These are phyloP conservation scores for Rutstroemia sydowiana DNA, from an alignment of 2,329 filamentous ascomycete genomes.

Conservation along the genomic window DNA sequence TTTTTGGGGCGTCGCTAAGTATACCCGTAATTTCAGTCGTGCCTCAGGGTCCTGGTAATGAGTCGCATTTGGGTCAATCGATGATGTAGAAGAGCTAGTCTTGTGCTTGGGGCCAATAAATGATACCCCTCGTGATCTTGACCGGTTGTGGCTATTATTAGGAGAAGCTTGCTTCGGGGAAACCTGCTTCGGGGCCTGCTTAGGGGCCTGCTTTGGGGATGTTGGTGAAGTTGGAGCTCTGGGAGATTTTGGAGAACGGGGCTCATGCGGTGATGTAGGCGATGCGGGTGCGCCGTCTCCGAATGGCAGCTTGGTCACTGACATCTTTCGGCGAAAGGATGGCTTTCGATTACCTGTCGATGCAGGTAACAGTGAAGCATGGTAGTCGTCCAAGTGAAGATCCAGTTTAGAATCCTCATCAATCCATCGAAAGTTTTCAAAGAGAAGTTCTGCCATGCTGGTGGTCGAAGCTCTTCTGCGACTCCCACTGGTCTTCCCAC, in stretches of 20 bases:
- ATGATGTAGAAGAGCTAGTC: slow-evolving; percentile 33
- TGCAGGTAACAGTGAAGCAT: slow-evolving; percentile 32
- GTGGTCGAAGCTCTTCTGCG: slow-evolving; percentile 13
- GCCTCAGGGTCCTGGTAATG: slow-evolving; percentile 90
- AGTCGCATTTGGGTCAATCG: slow-evolving; percentile 63
- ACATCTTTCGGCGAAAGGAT: slow-evolving; percentile 64
- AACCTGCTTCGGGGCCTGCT: no score
- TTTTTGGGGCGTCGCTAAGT: slow-evolving; percentile 82
- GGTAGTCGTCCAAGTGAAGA: slow-evolving; percentile 62
- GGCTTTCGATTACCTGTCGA: slow-evolving; percentile 43
- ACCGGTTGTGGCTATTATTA: slow-evolving; percentile 22
- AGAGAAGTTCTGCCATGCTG: slow-evolving; percentile 34
- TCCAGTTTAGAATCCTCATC: slow-evolving; percentile 68
- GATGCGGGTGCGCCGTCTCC: slow-evolving; percentile 42
- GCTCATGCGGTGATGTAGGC: slow-evolving; percentile 17
- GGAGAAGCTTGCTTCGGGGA: slow-evolving; percentile 19
- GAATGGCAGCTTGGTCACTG: slow-evolving; percentile 60
- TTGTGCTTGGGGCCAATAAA: slow-evolving; percentile 37
- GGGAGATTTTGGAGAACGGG: slow-evolving; percentile 24
- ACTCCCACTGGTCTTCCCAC: slow-evolving; percentile 2
- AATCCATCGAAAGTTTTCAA: slow-evolving; percentile 65
- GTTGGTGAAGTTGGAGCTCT: slow-evolving; percentile 1
- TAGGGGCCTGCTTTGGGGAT: no score
- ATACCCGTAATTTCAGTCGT: slow-evolving; percentile 75
- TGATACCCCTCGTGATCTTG: slow-evolving; percentile 48